A percentile compares a stretch with the other conserved stretches of the same genome.
phyloP scores from a whole-genome alignment of 495 filamentous ascomycete species.

The Penicillium fimorum region DNA sequence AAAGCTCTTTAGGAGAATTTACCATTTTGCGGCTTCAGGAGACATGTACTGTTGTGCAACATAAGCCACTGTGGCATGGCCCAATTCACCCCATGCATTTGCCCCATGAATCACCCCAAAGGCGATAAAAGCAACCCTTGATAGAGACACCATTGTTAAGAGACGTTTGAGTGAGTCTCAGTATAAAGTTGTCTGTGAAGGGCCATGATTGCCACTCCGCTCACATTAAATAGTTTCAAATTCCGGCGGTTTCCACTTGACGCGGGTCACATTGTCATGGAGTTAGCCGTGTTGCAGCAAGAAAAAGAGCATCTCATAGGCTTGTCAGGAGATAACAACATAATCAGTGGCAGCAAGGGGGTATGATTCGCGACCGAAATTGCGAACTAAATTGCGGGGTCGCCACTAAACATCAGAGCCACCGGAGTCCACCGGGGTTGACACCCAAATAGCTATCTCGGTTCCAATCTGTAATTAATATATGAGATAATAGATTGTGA shows the following conservation, averaged over 20 bases:
- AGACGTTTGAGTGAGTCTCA: background rate
- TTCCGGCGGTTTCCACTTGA: background rate
- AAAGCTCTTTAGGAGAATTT: background rate
- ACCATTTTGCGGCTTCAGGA: conserved; percentile 41
- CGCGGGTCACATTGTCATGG: background rate
- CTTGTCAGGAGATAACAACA: background rate
- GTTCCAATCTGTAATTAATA: background rate
- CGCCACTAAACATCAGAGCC: background rate
- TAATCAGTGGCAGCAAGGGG: background rate
- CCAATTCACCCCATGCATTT: conserved; percentile 55
- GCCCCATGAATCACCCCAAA: conserved; percentile 16
- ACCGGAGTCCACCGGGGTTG: conserved; percentile 9
- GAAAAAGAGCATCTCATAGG: background rate
- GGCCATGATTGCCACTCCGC: no score
- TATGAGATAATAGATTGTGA: background rate
- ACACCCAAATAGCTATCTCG: background rate
- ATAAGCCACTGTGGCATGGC: conserved; percentile 62
- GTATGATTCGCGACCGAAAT: conserved; percentile 1
- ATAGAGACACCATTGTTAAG: conserved; percentile 7
- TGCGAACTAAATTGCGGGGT: conserved; percentile 4
- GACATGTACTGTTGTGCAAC: conserved; percentile 54
- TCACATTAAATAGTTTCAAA: background rate
- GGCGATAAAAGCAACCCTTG: conserved; percentile 15
- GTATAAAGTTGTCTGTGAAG: background rate
- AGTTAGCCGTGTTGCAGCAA: background rate